Base-by-base conservation (phyloP, 345 rosid species). In the Lepidium aucheri region DNA sequence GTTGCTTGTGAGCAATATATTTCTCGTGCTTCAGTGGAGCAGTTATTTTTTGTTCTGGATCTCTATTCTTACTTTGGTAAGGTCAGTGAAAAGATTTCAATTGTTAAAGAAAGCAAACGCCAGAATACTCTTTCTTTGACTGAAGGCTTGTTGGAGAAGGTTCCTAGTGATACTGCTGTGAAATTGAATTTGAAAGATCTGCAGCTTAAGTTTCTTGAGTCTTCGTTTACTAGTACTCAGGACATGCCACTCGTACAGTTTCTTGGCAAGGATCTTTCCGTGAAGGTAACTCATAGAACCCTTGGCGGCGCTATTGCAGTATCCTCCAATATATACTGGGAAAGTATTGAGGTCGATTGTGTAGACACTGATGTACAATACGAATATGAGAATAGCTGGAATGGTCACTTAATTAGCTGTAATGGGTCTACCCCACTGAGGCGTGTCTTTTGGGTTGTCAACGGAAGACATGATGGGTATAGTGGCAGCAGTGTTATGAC, bases 251-350 rank as follows among this genome's bases (percentile, higher is more conserved):
- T 94, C 35, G 99, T 84, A 79, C 97, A 86, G 72, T 90, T 94
- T 73, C 70, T 68, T 64, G 99, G 97, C 69, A 85, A 87, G 63
- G 86, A 79, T 78, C 82, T 94, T 72, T 79, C 56, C 53, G 60
- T 83, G 73, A 90, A 90, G 78, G 97, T 94, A 63, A 47, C 81
- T 77, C 97, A 94, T 67, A 88, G 97, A 81, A 90, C 96, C 55
- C 97, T 94, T 36, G 99, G 99, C 17, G 99, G 99, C 52, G 99
- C 99, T 28, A 57, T 90, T 73, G 99, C 87, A 65, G 88, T 90
- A 75, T 90, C 99, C 39, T 94, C 95, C 43, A 74, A 78, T 41
- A 63, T 94, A 68, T 53, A 30, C 60, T 90, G 97, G 99, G 88
- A 87, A 77, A 82, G 70, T 73, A 82, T 88, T 76, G 85, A 88